Evolutionary conservation across 2,329 filamentous ascomycete genomes (phyloP), one percentile per base, ranked within the genome.

Genomic region (Penicillium olsonii): DNA sequence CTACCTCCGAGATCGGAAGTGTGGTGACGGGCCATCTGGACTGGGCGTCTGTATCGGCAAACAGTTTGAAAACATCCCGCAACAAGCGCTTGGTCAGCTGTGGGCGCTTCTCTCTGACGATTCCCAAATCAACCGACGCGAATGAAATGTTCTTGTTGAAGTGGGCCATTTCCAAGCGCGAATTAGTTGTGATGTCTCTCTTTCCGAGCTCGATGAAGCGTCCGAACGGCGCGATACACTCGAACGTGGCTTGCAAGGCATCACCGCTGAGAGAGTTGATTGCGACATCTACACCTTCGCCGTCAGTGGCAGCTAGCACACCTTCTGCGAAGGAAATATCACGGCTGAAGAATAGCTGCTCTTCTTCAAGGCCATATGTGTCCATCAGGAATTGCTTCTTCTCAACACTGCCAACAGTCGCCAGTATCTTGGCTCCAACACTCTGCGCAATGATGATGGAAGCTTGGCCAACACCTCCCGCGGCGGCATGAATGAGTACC

Each of bases 121-220:
- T 46, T 11, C 55, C 59, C 41, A 79, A 50, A 49, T 78, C 73
- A 1, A 79, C 67, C 0, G 69, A 71, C 4, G 70, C 60, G 46
- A 78, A 78, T 0, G 68, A 72, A 9, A 74, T 61, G 42, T 71
- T 77, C 4, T 69, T 59, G 9, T 69, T 59, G 43, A 83, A 82
- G 0, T 68, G 64, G 1, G 68, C 56, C 76, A 82, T 77, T 3
- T 72, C 70, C 4, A 82, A 64, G 9, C 66, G 58, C 1, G 68
- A 71, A 19, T 72, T 68, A 0, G 69, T 67, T 0, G 54, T 54
- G 15, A 68, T 66, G 40, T 68, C 65, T 11, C 55, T 38, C 46
- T 68, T 67, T n/a, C 68, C 69, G 22, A 73, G 61, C 27, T 68
- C 66, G 19, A 68, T 63, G 27, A 68, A 68, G 4, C 66, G 50